A percentile compares a stretch with the other conserved stretches of the same genome.
Evolutionary conservation across 345 rosid genomes (phyloP).

Genomic region (Salix arbutifolia): DNA sequence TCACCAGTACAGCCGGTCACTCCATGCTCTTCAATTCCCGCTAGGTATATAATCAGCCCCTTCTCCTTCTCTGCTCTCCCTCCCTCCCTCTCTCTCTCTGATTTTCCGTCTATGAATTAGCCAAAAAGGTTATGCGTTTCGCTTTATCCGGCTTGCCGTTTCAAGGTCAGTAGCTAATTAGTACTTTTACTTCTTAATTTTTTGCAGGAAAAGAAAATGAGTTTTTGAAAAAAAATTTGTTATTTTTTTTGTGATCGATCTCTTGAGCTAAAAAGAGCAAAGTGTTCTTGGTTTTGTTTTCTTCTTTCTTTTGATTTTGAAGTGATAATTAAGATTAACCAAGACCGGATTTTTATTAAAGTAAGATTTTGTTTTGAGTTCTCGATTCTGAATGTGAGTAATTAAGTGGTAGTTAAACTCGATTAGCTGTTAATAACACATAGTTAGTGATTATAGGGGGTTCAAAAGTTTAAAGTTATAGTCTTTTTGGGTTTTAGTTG

Average conservation of each 20-base stretch:
- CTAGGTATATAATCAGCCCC: slow-evolving; percentile 40
- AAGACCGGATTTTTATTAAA: background rate
- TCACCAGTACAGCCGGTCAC: slow-evolving; percentile 39
- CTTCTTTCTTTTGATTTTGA: background rate
- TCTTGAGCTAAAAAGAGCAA: slow-evolving; percentile 7
- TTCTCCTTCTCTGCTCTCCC: slow-evolving; percentile 10
- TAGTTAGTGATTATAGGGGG: background rate
- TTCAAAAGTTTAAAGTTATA: background rate
- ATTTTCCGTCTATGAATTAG: slow-evolving; percentile 9
- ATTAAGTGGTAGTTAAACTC: slow-evolving; percentile 14
- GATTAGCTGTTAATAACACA: background rate
- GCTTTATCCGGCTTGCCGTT: slow-evolving; percentile 31
- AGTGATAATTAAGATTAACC: background rate
- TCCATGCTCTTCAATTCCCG: slow-evolving; percentile 40
- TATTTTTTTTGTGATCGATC: slow-evolving; percentile 24
- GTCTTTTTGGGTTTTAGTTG: slow-evolving; percentile 7
- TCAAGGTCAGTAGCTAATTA: slow-evolving; percentile 32
- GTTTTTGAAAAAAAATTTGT: background rate
- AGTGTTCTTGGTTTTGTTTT: slow-evolving; percentile 2
- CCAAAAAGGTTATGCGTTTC: slow-evolving; percentile 28
- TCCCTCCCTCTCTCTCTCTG: background rate
- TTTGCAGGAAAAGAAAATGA: background rate
- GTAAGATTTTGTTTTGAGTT: slow-evolving; percentile 13
- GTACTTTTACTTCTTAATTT: background rate
- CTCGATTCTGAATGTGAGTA: slow-evolving; percentile 16